Evolutionary conservation across 495 filamentous ascomycete genomes (phyloP).

Genomic region (Pseudoneurospora amorphoporcata): DNA sequence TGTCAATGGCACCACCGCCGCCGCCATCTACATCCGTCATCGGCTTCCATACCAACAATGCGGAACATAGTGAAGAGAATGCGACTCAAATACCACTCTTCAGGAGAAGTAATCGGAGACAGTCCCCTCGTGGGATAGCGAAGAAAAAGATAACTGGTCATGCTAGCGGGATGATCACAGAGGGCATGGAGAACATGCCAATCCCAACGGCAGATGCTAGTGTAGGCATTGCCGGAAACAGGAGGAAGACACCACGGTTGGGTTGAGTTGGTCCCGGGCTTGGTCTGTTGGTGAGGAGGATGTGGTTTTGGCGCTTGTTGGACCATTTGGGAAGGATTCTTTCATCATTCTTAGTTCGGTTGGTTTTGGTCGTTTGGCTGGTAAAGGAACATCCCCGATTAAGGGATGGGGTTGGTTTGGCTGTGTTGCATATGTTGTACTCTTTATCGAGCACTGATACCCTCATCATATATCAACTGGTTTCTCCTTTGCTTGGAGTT

Average conservation of each 20-base stretch:
- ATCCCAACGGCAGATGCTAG: conserved; percentile 28
- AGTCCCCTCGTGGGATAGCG: conserved; percentile 26
- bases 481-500: background rate
- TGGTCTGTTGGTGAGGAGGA: background rate
- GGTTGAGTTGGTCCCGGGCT: conserved; percentile 8
- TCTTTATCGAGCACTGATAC: conserved; percentile 15
- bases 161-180: conserved; percentile 22
- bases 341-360: background rate
- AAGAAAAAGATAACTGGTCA: conserved; percentile 31
- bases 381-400: background rate
- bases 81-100: conserved; percentile 30
- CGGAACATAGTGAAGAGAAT: conserved; percentile 13
- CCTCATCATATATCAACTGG: conserved; percentile 1
- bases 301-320: background rate
- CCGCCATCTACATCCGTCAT: background rate
- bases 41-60: conserved; percentile 12
- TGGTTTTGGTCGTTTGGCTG: background rate
- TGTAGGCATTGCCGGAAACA: conserved; percentile 21
- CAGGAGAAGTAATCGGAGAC: conserved; percentile 43
- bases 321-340: background rate
- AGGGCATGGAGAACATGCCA: conserved; percentile 53
- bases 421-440: conserved; percentile 5
- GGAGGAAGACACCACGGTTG: conserved; percentile 44
- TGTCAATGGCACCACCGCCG: conserved; percentile 8
- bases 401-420: background rate